Evolutionary conservation across 2,329 filamentous ascomycete genomes (phyloP), one percentile per base, ranked within the genome.

Genomic region (Colletotrichum godetiae): DNA sequence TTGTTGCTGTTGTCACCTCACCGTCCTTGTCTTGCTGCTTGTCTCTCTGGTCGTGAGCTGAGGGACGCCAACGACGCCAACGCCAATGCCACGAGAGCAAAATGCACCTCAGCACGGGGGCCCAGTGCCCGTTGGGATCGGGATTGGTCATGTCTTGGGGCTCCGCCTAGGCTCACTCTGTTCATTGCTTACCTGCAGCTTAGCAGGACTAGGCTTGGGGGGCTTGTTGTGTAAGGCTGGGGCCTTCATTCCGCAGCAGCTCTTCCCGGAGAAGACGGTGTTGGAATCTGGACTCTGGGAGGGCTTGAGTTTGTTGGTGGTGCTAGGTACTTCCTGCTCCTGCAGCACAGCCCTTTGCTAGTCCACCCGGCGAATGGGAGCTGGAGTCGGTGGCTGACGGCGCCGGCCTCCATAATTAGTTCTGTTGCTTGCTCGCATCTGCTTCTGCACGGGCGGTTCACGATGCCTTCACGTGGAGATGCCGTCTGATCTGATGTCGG

Each of bases 401-500:
- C 60, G 70, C 61, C 56, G 27, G 24, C 70, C 67, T 73, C 70
- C 67, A 73, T 57, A 73, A 56, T 70, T 70, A 66, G 67, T 33
- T 49, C 60, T 61, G 35, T 53, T 27, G 42, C 27, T 53, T 27
- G 42, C 27, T 6, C 24, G 19, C 24, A 13, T 11, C 52, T 11
- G 24, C 24, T 13, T 33, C 4, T 29, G 35, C 46, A 49, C 13
- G 24, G 29, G 13, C 42, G n/a, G 52, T 64, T 31, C 22, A 35
- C n/a, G 61, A 64, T 37, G 10, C 29, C 49, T 52, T 56, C 62
- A 15, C n/a, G 13, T 55, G 49, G 19, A 56, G 15, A 19, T 22
- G 35, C 59, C 67, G 53, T 70, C 55, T 73, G 53, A 57, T 61
- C 46, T 65, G 42, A 37, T 64, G 33, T 24, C 13, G 22, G n/a